Conservation (phyloP, 306 rosid species). For the Trifolium subterraneum region DNA sequence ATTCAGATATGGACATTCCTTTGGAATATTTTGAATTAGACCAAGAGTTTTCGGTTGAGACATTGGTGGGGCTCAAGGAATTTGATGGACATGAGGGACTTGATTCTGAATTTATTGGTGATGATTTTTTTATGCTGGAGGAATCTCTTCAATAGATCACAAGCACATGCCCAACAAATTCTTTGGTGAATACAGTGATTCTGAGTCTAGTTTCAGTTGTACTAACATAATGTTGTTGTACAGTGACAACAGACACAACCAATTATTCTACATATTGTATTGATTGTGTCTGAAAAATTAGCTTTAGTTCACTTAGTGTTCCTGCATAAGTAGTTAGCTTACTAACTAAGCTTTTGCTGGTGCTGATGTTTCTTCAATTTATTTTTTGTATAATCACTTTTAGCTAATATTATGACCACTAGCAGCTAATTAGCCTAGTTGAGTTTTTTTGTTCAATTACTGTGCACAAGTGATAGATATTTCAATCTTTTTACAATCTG, state of each 20-base stretch:
- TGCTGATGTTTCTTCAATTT: neutral
- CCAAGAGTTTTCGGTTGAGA: conserved; percentile 53
- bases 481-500: no score
- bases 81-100: conserved; percentile 65
- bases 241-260: neutral
- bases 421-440: neutral
- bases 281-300: neutral
- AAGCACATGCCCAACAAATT: neutral
- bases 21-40: conserved; percentile 37
- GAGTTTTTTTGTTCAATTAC: neutral
- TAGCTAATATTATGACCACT: neutral
- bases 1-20: conserved; percentile 16
- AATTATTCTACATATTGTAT: neutral
- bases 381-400: neutral
- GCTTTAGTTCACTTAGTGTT: conserved; percentile 11
- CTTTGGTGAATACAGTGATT: neutral
- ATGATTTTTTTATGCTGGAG: conserved; percentile 35
- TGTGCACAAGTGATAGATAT: neutral
- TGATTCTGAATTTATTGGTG: conserved; percentile 48
- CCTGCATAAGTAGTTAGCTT: conserved; percentile 2
- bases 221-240: neutral
- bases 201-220: neutral
- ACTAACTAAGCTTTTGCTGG: no score
- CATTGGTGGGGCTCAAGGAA: conserved; percentile 60
- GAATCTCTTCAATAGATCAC: conserved; percentile 28